Evolutionary conservation across 2,329 filamentous ascomycete species (phyloP).

Genomic region (Neocucurbitaria cava): DNA sequence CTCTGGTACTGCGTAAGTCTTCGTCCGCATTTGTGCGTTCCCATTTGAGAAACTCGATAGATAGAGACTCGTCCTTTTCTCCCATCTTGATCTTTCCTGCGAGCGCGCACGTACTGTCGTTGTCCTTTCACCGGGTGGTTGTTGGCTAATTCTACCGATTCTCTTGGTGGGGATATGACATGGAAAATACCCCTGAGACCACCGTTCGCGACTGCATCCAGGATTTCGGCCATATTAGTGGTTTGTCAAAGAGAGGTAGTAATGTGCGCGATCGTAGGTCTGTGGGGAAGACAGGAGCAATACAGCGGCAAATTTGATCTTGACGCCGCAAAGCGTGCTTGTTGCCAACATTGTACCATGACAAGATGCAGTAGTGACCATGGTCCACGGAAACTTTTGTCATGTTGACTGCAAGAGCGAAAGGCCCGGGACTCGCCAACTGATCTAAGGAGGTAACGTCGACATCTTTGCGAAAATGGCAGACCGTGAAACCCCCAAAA

Average conservation of each 20-base stretch:
- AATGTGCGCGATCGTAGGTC: background rate
- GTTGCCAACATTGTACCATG: background rate
- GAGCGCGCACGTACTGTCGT: background rate
- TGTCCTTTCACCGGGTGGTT: background rate
- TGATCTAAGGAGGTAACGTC: too few species aligned
- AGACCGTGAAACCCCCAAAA: too few species aligned
- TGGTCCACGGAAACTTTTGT: too few species aligned
- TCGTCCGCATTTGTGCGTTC: background rate
- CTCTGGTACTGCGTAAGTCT: background rate
- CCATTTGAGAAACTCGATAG: background rate
- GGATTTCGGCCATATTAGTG: background rate
- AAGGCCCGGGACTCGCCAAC: too few species aligned
- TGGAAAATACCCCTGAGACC: background rate
- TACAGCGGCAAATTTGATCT: too few species aligned
- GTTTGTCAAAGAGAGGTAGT: background rate
- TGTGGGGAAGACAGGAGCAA: too few species aligned
- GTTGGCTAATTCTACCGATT: background rate
- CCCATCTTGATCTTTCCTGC: background rate
- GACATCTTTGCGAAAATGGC: too few species aligned
- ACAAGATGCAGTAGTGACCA: background rate
- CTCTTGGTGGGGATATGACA: background rate
- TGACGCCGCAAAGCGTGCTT: background rate
- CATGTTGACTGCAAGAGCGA: too few species aligned
- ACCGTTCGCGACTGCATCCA: background rate
- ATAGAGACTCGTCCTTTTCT: background rate